A percentile compares a stretch with the other conserved stretches of the same genome.
phyloP scores from a whole-genome alignment of 2,329 filamentous ascomycete genomes.

The Pyrenophora tritici-repentis region DNA sequence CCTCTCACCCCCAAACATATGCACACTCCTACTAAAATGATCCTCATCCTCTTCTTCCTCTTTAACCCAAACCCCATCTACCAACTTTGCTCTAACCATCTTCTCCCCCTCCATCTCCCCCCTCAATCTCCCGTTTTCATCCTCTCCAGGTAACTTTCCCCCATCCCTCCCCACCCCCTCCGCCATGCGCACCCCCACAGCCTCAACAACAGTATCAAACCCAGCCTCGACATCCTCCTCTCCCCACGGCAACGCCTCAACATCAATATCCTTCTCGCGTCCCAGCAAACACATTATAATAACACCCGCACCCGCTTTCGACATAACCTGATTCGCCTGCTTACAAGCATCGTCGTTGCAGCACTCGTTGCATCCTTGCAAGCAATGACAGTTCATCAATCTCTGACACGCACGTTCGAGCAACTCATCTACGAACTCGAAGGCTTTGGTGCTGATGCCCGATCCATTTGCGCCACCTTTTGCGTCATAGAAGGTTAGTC shows the following conservation, averaged over 20 bases:
- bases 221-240: slow-evolving; percentile 72
- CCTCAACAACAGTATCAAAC: slow-evolving; percentile 80
- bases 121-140: slow-evolving; percentile 52
- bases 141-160: slow-evolving; percentile 49
- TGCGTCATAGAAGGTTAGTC: slow-evolving; percentile 92
- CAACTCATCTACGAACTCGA: slow-evolving; percentile 85
- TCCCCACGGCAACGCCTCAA: slow-evolving; percentile 85
- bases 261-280: slow-evolving; percentile 74
- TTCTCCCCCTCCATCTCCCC: slow-evolving; percentile 30
- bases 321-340: slow-evolving; percentile 89
- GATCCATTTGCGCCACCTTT: slow-evolving; percentile 84
- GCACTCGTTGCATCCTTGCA: slow-evolving; percentile 86
- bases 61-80: slow-evolving; percentile 51
- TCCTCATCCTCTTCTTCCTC: slow-evolving; percentile 43
- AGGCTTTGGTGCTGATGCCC: slow-evolving; percentile 89
- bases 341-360: slow-evolving; percentile 84
- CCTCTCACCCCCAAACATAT: slow-evolving; percentile 42
- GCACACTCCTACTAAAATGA: slow-evolving; percentile 40
- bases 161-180: slow-evolving; percentile 34
- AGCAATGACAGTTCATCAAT: slow-evolving; percentile 76
- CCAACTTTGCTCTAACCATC: slow-evolving; percentile 50
- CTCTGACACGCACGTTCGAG: slow-evolving; percentile 76
- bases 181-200: slow-evolving; percentile 65
- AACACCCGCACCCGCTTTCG: slow-evolving; percentile 83
- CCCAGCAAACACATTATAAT: slow-evolving; percentile 77